Evolutionary conservation across 768 basidiomycete genomes (phyloP).

Genomic region (Boletus coccyginus): DNA sequence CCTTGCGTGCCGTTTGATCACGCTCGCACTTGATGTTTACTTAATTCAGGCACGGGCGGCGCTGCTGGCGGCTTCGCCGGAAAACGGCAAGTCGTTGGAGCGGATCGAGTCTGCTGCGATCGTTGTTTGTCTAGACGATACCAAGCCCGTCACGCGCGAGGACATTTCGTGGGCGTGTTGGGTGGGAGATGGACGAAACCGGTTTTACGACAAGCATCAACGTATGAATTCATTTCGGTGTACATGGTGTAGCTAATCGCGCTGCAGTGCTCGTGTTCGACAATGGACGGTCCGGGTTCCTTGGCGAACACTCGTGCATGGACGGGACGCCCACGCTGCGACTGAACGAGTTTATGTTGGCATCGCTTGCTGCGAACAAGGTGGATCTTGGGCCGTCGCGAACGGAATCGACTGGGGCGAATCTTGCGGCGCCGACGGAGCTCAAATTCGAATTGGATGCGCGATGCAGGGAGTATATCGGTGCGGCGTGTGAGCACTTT

Average conservation of each 20-base stretch:
- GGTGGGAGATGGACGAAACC: slow-evolving; percentile 87
- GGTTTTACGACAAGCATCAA: slow-evolving; percentile 98
- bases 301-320: slow-evolving; percentile 85
- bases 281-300: slow-evolving; percentile 91
- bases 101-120: slow-evolving; percentile 90
- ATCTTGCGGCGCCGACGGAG: slow-evolving; percentile 61
- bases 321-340: slow-evolving; percentile 96
- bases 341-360: slow-evolving; percentile 91
- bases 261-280: slow-evolving; percentile 85
- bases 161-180: slow-evolving; percentile 80
- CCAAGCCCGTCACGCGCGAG: slow-evolving; percentile 75
- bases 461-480: slow-evolving; percentile 50
- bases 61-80: slow-evolving; percentile 59
- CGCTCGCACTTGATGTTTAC: neutral
- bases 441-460: slow-evolving; percentile 68
- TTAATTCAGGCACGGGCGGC: slow-evolving; percentile 49
- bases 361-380: slow-evolving; percentile 67
- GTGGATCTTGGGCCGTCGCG: slow-evolving; percentile 66
- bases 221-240: slow-evolving; percentile 40
- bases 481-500: slow-evolving; percentile 62
- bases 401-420: slow-evolving; percentile 29
- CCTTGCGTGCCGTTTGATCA: slow-evolving; percentile 27
- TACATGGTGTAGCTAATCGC: neutral
- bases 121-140: slow-evolving; percentile 82
- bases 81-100: slow-evolving; percentile 66